These are phyloP conservation scores for Trichoderma parareesei DNA, from an alignment of 495 filamentous ascomycete genomes.

Conservation along the genomic window DNA sequence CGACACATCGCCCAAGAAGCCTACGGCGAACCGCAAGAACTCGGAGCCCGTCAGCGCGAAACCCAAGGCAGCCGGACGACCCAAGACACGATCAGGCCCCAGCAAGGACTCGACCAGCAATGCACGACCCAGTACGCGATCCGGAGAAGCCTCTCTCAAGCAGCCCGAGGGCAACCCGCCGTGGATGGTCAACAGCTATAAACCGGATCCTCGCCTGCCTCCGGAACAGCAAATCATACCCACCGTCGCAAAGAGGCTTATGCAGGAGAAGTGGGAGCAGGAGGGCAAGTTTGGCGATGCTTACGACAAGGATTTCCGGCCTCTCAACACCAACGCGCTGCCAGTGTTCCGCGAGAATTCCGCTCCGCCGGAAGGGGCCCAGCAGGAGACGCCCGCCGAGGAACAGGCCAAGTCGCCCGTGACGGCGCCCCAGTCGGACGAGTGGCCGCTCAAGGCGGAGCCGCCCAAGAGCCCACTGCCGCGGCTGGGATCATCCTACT, in stretches of 20 bases:
- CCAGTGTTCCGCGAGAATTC: conserved; percentile 25
- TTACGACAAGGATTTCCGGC: conserved; percentile 77
- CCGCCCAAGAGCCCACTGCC: conserved; percentile 37
- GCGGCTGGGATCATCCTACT: conserved; percentile 43
- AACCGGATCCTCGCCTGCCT: conserved; percentile 87
- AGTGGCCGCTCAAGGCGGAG: conserved; percentile 39
- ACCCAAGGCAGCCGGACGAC: conserved; percentile 38
- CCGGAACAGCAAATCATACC: conserved; percentile 93
- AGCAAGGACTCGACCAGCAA: conserved; percentile 42
- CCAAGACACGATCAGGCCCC: conserved; percentile 52
- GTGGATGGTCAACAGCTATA: conserved; percentile 91
- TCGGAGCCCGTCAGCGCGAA: conserved; percentile 32
- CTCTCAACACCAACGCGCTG: conserved; percentile 54
- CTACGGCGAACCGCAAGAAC: conserved; percentile 28
- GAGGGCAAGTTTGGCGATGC: conserved; percentile 74
- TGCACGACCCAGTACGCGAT: conserved; percentile 46
- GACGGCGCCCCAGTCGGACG: conserved; percentile 24
- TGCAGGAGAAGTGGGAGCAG: conserved; percentile 91
- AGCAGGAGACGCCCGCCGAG: conserved; percentile 22
- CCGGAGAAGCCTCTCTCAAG: conserved; percentile 34
- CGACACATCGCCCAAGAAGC: conserved; percentile 42
- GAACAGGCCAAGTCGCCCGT: not conserved
- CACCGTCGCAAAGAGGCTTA: conserved; percentile 82
- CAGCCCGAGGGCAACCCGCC: conserved; percentile 91
- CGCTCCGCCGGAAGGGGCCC: conserved; percentile 25